Conservation (phyloP, 176 grass and related monocot species). For the Carex littledalei region DNA sequence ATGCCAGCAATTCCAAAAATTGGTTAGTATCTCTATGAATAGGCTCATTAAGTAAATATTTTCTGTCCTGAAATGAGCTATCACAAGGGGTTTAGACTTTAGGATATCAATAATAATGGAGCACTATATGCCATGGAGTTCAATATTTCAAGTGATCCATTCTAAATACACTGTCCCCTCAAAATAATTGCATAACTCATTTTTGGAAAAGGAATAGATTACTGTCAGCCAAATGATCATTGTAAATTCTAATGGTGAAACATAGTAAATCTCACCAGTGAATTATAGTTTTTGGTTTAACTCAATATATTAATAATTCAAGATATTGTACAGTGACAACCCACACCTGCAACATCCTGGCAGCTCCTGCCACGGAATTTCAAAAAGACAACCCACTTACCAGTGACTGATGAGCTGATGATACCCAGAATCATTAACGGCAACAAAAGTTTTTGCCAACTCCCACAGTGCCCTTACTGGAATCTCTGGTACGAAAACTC, state of each 20-base stretch:
- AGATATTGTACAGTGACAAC: not conserved
- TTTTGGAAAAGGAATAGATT: not conserved
- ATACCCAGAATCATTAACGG: constrained; percentile 85
- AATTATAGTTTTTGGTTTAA: not conserved
- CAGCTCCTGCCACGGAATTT: no score
- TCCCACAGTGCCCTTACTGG: constrained; percentile 39
- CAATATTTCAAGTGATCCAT: not conserved
- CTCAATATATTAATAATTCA: not conserved
- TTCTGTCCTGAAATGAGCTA: not conserved
- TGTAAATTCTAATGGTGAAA: not conserved
- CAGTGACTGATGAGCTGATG: constrained; percentile 98
- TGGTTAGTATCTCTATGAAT: not conserved
- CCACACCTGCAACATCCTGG: constrained; percentile 27
- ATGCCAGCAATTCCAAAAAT: not conserved
- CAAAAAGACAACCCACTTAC: constrained; percentile 21
- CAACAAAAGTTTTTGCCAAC: constrained; percentile 79
- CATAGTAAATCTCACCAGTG: not conserved
- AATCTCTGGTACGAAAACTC: constrained; percentile 55
- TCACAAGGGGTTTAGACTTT: not conserved
- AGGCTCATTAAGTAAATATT: not conserved
- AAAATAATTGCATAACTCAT: not conserved
- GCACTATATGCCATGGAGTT: not conserved
- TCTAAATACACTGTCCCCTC: not conserved
- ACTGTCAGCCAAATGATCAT: not conserved
- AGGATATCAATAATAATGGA: not conserved